Evolutionary conservation across 208 protist genomes (phyloP), one percentile per base, ranked within the genome.

Genomic region (Acanthamoeba royreba): DNA sequence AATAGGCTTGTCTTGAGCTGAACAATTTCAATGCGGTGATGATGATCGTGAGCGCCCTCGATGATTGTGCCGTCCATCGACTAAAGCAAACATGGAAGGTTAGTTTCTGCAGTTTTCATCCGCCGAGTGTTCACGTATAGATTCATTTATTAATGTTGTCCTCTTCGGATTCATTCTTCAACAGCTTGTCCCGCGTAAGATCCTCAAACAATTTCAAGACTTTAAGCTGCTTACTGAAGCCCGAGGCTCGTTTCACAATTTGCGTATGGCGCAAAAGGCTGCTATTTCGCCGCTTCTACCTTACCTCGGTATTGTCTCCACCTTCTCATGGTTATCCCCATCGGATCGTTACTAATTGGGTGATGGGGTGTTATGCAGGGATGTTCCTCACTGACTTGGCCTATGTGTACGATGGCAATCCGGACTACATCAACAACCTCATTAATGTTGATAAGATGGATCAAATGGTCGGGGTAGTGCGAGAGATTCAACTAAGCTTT

Each of bases 11-110:
- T 61, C 79, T 88, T 11, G 43, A 53, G n/a, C 33, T 88, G 25
- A 88, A 88, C 79, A 88, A 88, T 47, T 88, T 88, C 79, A 88
- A 88, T 25, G 38, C 47, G n/a, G 49, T 63, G 25, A 88, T 88
- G 79, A 88, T 88, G 79, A 61, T 88, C 49, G 79, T 88, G n/a
- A 88, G 79, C 31, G 79, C 79, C 13, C 79, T 88, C 7, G 79
- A 88, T 22, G 79, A 88, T 25, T 66, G 47, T 38, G 79, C 79
- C 79, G 49, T 88, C 2, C 49, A 88, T 40, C 79, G 79, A 4
- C 49, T 88, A 28, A 88, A 88, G 49, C 43, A 88, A 22, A 88
- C 47, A 4, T 88, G 79, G 79, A 88, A 88, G 69, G 69, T 38
- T 52, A 4, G 40, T 38, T 40, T 72, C 4, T 7, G 33, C 61